Evolutionary conservation across 2,329 filamentous ascomycete species (phyloP), one percentile per base, ranked within the genome.

Genomic region (Epichloe sp.): DNA sequence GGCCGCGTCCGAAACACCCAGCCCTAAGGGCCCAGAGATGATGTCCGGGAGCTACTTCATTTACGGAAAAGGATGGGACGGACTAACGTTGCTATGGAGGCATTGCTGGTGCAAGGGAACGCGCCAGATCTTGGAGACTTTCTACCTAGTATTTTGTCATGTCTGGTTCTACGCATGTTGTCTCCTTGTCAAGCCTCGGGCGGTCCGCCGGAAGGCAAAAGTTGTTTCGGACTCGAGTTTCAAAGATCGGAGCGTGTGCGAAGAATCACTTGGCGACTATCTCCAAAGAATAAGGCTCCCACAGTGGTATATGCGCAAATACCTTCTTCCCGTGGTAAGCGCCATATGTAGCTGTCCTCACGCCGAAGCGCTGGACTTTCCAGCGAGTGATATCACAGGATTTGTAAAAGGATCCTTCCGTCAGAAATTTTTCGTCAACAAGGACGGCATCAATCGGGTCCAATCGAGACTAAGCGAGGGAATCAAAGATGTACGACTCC

Each of bases 281-380:
- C 57, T 77, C 5, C 51, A 60, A n/a, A 66, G 78, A n/a, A 75
- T 76, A 4, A 62, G 66, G 47, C 59, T 79, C 1, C 76, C 78
- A 0, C 62, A 60, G 5, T 68, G 69, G 31, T 80, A 77, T 51
- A 58, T 66, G 3, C 61, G 64, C 3, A 68, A 70, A 36, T 80
- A 80, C 56, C 59, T 82, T 7, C 62, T 80, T 0, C 78, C 78
- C 0, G 63, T 79, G 5, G 67, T 82, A 40, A 74, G 76, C 47
- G 71, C 71, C 52, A 74, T 80, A 6, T 71, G 72, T 4, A 80
- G 77, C 1, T 80, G 76, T 56, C 68, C 75, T 0, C 77, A 80
- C 50, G 62, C 67, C 2, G 67, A 71, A 34, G 60, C 80, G 2
- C 62, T 79, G 1, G 60, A 62, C 0, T 80, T 77, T 26, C 77